Percentiles rank a stretch among this genome's conserved stretches.
Conservation (phyloP, 208 protist genomes). For the Acanthamoeba divionensis region DNA sequence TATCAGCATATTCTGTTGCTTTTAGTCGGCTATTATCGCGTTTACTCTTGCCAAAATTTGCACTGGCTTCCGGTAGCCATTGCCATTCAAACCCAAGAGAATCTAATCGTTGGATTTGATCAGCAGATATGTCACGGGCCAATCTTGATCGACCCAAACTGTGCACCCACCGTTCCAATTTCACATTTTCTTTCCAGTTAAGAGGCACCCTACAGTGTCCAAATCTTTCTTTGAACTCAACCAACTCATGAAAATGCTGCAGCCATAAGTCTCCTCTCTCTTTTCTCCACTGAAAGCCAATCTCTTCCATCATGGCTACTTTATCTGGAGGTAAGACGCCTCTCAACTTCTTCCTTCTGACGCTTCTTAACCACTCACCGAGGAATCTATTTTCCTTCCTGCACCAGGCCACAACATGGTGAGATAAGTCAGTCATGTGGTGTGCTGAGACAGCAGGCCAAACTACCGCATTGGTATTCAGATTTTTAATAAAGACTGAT, state of each 20-base stretch:
- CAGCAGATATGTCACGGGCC: not conserved
- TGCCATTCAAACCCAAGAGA: not conserved
- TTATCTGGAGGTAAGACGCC: not conserved
- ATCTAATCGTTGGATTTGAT: not conserved
- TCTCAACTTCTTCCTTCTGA: constrained; percentile 18
- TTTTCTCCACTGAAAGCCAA: constrained; percentile 6
- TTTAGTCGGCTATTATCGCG: not conserved
- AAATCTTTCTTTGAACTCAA: not conserved
- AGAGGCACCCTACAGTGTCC: not conserved
- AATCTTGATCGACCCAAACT: not conserved
- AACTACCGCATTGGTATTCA: not conserved
- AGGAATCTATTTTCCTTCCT: not conserved
- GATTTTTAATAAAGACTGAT: not conserved
- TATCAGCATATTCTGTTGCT: not conserved
- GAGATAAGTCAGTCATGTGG: no score
- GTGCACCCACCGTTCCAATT: not conserved
- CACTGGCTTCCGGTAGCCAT: not conserved
- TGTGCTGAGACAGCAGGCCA: no score
- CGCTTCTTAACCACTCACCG: not conserved
- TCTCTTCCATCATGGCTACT: not conserved
- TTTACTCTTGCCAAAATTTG: not conserved
- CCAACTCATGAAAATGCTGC: not conserved
- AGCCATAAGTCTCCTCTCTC: not conserved
- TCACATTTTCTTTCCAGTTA: constrained; percentile 15
- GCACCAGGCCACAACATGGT: not conserved